Evolutionary conservation across 164 flowering plant genomes (phyloP).

Genomic region (Liquidambar formosana): DNA sequence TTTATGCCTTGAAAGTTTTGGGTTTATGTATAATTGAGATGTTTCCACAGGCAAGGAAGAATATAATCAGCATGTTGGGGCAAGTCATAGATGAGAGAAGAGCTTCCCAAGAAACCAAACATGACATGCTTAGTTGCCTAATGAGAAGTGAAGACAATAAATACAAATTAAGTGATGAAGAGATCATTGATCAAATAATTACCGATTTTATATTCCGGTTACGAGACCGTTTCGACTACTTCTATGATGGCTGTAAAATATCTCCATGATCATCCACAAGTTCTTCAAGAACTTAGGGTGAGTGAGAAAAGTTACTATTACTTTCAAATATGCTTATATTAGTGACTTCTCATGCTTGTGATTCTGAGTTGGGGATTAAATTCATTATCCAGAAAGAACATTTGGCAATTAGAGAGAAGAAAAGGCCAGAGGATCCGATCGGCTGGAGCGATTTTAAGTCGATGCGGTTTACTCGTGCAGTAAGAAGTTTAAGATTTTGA

Average conservation of each 20-base stretch:
- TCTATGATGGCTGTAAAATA: conserved; percentile 77
- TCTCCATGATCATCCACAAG: conserved; percentile 66
- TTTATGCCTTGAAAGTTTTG: background rate
- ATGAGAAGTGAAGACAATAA: conserved; percentile 31
- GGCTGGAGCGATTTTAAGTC: conserved; percentile 51
- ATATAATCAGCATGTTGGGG: conserved; percentile 33
- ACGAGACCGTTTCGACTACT: conserved; percentile 69
- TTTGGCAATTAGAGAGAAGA: conserved; percentile 50
- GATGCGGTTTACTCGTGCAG: conserved; percentile 70
- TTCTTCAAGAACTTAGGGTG: conserved; percentile 61
- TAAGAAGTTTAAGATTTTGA: conserved; percentile 20
- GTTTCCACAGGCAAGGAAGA: conserved; percentile 49
- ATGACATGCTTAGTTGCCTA: conserved; percentile 52
- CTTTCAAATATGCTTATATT: background rate
- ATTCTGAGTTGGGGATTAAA: background rate
- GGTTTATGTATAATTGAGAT: background rate
- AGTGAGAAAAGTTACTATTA: conserved; percentile 9
- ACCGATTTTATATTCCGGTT: conserved; percentile 69
- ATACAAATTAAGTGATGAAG: conserved; percentile 49
- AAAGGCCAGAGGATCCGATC: conserved; percentile 55
- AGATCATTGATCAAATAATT: conserved; percentile 62
- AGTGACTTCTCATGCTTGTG: background rate
- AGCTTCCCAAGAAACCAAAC: conserved; percentile 30
- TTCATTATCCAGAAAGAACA: conserved; percentile 53
- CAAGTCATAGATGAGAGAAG: conserved; percentile 50